These are phyloP conservation scores for Oryza longistaminata DNA, from an alignment of 176 grass and related monocot genomes.

Conservation along the genomic window DNA sequence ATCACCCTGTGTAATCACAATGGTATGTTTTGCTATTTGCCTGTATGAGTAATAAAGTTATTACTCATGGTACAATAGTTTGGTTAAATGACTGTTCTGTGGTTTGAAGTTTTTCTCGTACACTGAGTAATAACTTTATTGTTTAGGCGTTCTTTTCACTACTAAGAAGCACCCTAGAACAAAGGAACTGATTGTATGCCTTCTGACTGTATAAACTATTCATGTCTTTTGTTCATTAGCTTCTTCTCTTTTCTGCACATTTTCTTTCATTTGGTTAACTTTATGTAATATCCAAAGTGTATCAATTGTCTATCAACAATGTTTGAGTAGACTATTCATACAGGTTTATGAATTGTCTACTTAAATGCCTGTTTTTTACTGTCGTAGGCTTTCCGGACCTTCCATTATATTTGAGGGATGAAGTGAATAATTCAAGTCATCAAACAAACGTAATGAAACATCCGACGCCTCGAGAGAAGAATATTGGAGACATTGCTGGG, in stretches of 20 bases:
- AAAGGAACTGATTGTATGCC: slow-evolving; percentile 83
- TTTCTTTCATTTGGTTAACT: slow-evolving; percentile 11
- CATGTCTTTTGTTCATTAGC: slow-evolving; percentile 26
- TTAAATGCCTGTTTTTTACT: slow-evolving; percentile 25
- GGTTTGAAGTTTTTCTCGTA: slow-evolving; percentile 27
- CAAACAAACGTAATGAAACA: too few relatives aligned
- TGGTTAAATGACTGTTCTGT: neutral
- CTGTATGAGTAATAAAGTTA: neutral
- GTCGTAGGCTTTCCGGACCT: too few relatives aligned
- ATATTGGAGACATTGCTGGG: too few relatives aligned
- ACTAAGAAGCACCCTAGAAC: slow-evolving; percentile 99
- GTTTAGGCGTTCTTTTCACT: slow-evolving; percentile 82
- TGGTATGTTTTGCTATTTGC: slow-evolving; percentile 49
- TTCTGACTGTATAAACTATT: slow-evolving; percentile 24
- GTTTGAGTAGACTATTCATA: neutral
- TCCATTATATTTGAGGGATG: too few relatives aligned
- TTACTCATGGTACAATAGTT: slow-evolving; percentile 1
- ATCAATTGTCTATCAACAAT: slow-evolving; percentile 7
- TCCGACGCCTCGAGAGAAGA: too few relatives aligned
- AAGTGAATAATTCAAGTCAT: too few relatives aligned
- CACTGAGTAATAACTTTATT: slow-evolving; percentile 30
- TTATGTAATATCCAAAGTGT: neutral
- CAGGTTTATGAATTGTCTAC: neutral
- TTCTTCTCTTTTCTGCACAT: slow-evolving; percentile 7
- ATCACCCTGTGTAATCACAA: slow-evolving; percentile 89